Percentiles rank a stretch among this genome's conserved stretches.
Conservation (phyloP, 179 eudicot genomes). For the Beta macrorhiza region DNA sequence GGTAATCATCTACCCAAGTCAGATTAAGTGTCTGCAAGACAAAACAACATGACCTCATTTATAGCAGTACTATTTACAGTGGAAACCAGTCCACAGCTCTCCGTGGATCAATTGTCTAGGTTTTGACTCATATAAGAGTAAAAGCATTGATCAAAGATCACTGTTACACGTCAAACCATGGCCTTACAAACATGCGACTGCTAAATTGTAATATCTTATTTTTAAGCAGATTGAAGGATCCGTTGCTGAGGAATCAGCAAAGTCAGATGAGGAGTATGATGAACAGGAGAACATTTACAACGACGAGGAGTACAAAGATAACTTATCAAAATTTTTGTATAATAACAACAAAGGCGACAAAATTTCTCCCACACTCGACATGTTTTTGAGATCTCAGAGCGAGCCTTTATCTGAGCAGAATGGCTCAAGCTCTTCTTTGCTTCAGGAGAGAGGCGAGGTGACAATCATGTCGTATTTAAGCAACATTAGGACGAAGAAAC, state of each 20-base stretch:
- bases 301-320: constrained; percentile 42
- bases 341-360: constrained; percentile 26
- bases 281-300: constrained; percentile 45
- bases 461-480: constrained; percentile 17
- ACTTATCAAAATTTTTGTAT: constrained; percentile 24
- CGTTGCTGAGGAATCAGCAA: constrained; percentile 70
- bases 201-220: neutral
- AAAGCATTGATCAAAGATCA: no score
- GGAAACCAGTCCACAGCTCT: neutral
- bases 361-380: constrained; percentile 29
- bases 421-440: constrained; percentile 23
- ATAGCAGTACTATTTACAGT: neutral
- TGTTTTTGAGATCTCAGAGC: constrained; percentile 40
- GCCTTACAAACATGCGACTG: neutral
- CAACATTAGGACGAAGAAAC: constrained; percentile 38
- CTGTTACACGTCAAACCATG: no score
- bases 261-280: constrained; percentile 83
- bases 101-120: neutral
- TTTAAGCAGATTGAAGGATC: constrained; percentile 73
- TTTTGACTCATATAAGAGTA: neutral
- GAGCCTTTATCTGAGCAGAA: constrained; percentile 34
- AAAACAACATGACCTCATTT: neutral
- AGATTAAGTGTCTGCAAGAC: no score
- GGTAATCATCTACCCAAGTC: constrained; percentile 34
- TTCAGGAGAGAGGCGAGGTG: constrained; percentile 37